Evolutionary conservation across 306 rosid genomes (phyloP), one percentile per base, ranked within the genome.

Genomic region (Rubus parviflorus): DNA sequence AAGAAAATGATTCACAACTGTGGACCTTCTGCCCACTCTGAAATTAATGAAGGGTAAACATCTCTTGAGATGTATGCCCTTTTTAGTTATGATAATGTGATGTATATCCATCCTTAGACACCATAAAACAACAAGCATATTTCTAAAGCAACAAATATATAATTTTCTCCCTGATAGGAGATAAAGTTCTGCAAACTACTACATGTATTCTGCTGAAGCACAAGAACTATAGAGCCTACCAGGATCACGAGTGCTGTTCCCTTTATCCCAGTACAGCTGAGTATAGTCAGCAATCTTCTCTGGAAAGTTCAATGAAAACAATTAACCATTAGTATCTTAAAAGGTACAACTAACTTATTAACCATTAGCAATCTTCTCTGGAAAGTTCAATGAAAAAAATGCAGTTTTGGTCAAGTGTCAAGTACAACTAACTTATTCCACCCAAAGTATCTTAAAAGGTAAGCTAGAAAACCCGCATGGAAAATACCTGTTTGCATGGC

Each of bases 251-350:
- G 78, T 73, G 73, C 64, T 65, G 82, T 74, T 82, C 72, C 90
- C 97, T 74, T 86, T 92, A 80, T 87, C 94, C 83, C 91, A 82
- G 77, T 81, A 89, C 74, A 82, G 93, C 78, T 82, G 89, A 69
- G 92, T 80, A 81, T 81, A 84, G 70, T 92, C 99, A 38, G 80
- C 68, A 74, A 84, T 73, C 94, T 85, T 92, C 79, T 90, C 99
- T 92, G 94, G 77, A 76, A 75, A 85, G 60, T 76, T 35, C 79
- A 72, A 62, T 47, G 68, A 17, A 57, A 78, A 79, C 68, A 63
- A 80, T 80, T 77, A 82, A 15, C 43, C 56, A 47, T 42, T 22
- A n/a, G n/a, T n/a, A n/a, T n/a, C n/a, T n/a, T n/a, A n/a, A n/a
- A n/a, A n/a, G n/a, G n/a, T n/a, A n/a, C n/a, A n/a, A n/a, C n/a